Percentiles rank a stretch among this genome's conserved stretches.
These are phyloP conservation scores for Solanum sitiens DNA, from an alignment of 257 asterid genomes.

Conservation along the genomic window DNA sequence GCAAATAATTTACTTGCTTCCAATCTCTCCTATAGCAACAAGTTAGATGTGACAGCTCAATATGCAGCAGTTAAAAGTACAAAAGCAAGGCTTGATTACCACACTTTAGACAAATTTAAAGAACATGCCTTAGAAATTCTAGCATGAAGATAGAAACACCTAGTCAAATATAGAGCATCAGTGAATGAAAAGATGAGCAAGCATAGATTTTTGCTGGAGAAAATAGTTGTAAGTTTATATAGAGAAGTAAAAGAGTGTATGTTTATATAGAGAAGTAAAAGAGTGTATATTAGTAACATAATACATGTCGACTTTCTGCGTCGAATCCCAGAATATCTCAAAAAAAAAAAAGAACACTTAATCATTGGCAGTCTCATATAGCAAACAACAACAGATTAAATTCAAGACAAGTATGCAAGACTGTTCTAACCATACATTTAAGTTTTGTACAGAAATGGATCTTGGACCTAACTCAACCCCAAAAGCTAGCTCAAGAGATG, in stretches of 20 bases:
- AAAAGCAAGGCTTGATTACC: background rate
- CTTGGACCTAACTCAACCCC: background rate
- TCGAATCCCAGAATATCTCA: background rate
- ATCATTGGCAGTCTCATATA: background rate
- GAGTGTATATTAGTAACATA: background rate
- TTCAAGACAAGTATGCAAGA: background rate
- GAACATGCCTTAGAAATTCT: background rate
- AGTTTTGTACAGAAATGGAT: background rate
- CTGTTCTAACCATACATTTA: background rate
- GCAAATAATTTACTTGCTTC: conserved; percentile 82
- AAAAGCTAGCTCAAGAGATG: background rate
- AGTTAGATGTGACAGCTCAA: background rate
- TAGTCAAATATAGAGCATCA: background rate
- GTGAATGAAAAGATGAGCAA: background rate
- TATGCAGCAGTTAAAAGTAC: background rate
- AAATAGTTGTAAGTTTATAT: background rate
- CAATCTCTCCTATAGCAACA: conserved; percentile 59
- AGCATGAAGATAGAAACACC: background rate
- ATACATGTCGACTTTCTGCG: background rate
- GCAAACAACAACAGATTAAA: background rate
- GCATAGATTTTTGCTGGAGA: background rate
- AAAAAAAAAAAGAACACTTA: background rate
- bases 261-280: background rate
- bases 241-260: background rate
- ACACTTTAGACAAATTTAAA: background rate